These are phyloP conservation scores for Trametes sanguinea DNA, from an alignment of 768 basidiomycete species.

Conservation along the genomic window DNA sequence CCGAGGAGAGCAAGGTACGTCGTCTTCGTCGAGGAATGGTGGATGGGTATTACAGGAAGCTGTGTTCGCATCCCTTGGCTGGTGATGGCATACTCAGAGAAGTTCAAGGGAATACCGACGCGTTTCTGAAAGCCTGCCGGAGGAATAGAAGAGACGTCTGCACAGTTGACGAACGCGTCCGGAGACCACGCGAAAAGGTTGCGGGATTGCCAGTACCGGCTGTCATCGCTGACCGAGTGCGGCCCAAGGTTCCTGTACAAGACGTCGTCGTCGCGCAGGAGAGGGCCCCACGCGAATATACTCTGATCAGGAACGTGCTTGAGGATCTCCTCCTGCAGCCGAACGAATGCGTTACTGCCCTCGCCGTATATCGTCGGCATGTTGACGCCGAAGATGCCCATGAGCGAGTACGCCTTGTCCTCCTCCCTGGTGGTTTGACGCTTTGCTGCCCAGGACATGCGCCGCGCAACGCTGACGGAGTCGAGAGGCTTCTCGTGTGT, in stretches of 20 bases:
- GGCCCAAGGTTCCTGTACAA: constrained; percentile 5
- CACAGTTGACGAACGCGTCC: constrained; percentile 19
- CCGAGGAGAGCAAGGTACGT: constrained; percentile 16
- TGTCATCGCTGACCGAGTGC: constrained; percentile 8
- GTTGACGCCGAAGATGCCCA: constrained; percentile 23
- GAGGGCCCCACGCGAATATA: constrained; percentile 19
- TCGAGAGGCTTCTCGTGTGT: constrained; percentile 6
- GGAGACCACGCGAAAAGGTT: constrained; percentile 22
- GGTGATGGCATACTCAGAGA: constrained; percentile 9
- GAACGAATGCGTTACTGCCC: constrained; percentile 15
- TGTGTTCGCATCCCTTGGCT: constrained; percentile 16
- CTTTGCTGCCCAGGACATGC: constrained; percentile 23
- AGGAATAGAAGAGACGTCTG: constrained; percentile 1
- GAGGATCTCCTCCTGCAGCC: constrained; percentile 21
- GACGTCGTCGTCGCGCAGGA: constrained; percentile 5
- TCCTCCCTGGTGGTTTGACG: constrained; percentile 17
- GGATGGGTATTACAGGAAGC: constrained; percentile 8
- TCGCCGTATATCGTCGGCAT: constrained; percentile 21
- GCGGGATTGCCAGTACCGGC: constrained; percentile 17
- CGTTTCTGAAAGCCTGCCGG: constrained; percentile 10
- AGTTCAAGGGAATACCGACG: neutral
- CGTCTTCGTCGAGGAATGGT: constrained; percentile 3
- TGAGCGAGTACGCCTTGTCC: constrained; percentile 22
- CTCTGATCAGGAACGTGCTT: constrained; percentile 19
- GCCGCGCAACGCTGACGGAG: constrained; percentile 16